Base-by-base conservation (phyloP, 2,329 filamentous ascomycete species). In the Curvularia spicifera region DNA sequence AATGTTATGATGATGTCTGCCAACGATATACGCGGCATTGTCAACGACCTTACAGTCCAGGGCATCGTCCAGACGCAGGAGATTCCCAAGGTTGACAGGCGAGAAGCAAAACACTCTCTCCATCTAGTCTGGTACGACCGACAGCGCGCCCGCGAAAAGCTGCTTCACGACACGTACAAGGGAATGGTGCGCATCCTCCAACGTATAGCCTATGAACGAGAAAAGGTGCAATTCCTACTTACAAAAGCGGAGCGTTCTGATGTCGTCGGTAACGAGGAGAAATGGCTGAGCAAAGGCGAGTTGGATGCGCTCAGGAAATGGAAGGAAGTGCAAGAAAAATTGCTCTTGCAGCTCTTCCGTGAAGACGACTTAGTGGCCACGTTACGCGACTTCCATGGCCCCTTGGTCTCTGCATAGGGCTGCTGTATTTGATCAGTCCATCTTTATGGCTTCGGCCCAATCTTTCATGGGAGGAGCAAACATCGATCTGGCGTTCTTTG, bases 31-130 rank as follows among this genome's bases (percentile, higher is more conserved):
- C 91, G 95, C 46, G 87, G 89, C 57, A 90, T 93, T 61, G 89
- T 98, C 77, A 89, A 91, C 13, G 87, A 89, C 61, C 91, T 99
- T 84, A 91, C 96, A 67, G 88, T 92, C 75, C 87, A 88, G 18
- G 94, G 95, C 1, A 89, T 95, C 60, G 87, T 97, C 12, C 92
- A 98, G 66, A 87, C 96, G 5, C 95, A 99, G 76, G 95, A 99
- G 79, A 89, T 99, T 0, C 95, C 95, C 0, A 91, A 91, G 65
- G 94, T 98, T 70, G 89, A 89, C 64, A 89, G 88, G 61, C 89
- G 93, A 33, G 86, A 90, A 68, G 91, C 93, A 0, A 91, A 89
- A 61, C 87, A 92, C 51, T 96, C 93, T 0, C 85, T 97, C 24
- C 98, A 93, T 75, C 86, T 98, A 55, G 97, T 93, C 89, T 97